Conservation (phyloP, 805 yeast species). For the Ogataea henricii region DNA sequence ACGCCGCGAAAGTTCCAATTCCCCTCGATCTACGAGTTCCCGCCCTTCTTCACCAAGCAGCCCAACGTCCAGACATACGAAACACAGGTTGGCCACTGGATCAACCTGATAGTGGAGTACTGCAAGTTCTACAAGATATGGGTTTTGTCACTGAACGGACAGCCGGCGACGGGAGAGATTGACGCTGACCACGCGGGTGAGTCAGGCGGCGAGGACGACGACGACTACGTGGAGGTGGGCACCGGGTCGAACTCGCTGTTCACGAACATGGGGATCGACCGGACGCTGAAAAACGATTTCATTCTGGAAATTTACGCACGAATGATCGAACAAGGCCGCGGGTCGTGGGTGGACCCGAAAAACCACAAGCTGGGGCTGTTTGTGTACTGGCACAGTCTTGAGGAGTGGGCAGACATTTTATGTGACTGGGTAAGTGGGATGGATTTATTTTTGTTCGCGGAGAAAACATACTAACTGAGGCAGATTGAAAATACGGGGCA, state of each 20-base stretch:
- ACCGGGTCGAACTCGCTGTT: constrained; percentile 40
- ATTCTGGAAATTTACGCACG: constrained; percentile 55
- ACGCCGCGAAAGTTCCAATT: constrained; percentile 27
- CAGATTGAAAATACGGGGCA: constrained; percentile 73
- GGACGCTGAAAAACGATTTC: constrained; percentile 57
- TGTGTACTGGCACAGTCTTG: constrained; percentile 69
- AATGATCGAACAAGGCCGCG: constrained; percentile 58
- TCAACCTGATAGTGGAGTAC: constrained; percentile 57
- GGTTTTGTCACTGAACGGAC: constrained; percentile 47
- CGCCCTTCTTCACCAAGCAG: constrained; percentile 90
- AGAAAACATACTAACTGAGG: constrained; percentile 24
- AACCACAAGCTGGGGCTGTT: constrained; percentile 49
- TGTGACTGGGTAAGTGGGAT: constrained; percentile 53
- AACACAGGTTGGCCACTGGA: constrained; percentile 83
- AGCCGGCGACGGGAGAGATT: constrained; percentile 17
- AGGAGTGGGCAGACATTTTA: constrained; percentile 66
- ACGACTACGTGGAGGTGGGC: constrained; percentile 13
- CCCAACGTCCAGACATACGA: constrained; percentile 77
- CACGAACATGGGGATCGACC: constrained; percentile 49
- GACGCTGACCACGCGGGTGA: constrained; percentile 34
- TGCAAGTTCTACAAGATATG: constrained; percentile 59
- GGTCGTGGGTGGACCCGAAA: constrained; percentile 52
- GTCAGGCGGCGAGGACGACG: constrained; percentile 20
- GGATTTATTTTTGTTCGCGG: background rate
- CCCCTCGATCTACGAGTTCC: constrained; percentile 70